phyloP scores from a whole-genome alignment of 257 asterid genomes.

The Leonotis leonurus region DNA sequence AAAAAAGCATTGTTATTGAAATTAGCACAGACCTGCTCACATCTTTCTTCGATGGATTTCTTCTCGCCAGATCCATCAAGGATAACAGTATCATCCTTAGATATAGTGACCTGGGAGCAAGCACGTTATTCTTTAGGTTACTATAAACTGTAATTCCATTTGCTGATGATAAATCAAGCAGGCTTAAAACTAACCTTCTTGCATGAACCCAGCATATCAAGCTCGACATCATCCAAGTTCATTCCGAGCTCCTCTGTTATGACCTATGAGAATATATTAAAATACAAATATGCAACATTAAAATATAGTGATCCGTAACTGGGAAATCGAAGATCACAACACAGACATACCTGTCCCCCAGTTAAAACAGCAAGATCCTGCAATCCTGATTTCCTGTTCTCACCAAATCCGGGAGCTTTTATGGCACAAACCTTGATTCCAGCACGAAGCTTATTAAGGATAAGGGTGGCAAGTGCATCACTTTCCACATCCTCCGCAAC shows the following conservation, averaged over 20 bases:
- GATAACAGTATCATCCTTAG: conserved; percentile 85
- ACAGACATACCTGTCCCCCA: conserved; percentile 66
- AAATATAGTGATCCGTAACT: no score
- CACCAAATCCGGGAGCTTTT: conserved; percentile 96
- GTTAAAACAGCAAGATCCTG: conserved; percentile 87
- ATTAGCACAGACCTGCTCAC: conserved; percentile 59
- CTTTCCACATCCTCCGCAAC: conserved; percentile 93
- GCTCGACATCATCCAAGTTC: conserved; percentile 69
- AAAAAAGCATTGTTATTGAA: no score
- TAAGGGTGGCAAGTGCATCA: conserved; percentile 91
- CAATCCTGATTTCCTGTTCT: conserved; percentile 69
- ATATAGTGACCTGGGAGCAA: conserved; percentile 56
- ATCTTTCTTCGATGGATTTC: conserved; percentile 76
- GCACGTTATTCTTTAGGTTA: neutral
- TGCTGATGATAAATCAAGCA: neutral
- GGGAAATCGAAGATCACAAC: neutral
- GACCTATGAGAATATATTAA: conserved; percentile 31
- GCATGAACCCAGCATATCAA: conserved; percentile 84
- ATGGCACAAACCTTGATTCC: conserved; percentile 96
- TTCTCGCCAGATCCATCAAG: conserved; percentile 95
- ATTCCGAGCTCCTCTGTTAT: conserved; percentile 93
- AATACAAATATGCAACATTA: neutral
- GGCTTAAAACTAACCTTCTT: conserved; percentile 55
- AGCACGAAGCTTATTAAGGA: conserved; percentile 90
- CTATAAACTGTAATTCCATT: neutral